Percentiles rank a stretch among this genome's conserved stretches.
Conservation (phyloP, 768 basidiomycete genomes). For the Lactarius quietus region DNA sequence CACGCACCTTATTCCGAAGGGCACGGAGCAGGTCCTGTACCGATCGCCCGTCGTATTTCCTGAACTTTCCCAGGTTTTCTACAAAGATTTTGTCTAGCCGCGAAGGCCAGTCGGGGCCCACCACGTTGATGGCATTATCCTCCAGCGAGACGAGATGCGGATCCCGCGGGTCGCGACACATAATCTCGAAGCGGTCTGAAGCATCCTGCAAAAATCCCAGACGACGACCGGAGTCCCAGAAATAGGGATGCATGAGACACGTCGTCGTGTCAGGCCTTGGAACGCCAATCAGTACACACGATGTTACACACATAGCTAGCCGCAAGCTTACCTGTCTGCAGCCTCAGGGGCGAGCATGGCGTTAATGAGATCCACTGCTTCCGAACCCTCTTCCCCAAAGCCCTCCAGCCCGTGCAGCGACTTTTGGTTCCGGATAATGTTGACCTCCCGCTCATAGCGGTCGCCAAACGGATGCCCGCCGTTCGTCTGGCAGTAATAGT, state of each 20-base stretch:
- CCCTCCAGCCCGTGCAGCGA: slow-evolving; percentile 64
- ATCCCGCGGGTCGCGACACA: slow-evolving; percentile 90
- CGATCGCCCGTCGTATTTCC: slow-evolving; percentile 91
- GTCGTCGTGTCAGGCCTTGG: slow-evolving; percentile 80
- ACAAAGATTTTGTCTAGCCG: slow-evolving; percentile 86
- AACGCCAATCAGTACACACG: background rate
- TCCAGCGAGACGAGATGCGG: slow-evolving; percentile 73
- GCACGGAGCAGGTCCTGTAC: slow-evolving; percentile 93
- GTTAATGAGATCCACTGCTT: slow-evolving; percentile 77
- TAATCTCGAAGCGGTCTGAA: slow-evolving; percentile 96
- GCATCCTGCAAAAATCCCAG: slow-evolving; percentile 96
- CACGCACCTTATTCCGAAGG: slow-evolving; percentile 85
- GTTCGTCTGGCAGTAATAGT: slow-evolving; percentile 87
- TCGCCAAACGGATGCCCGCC: slow-evolving; percentile 95
- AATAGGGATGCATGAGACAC: slow-evolving; percentile 92
- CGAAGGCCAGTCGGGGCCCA: slow-evolving; percentile 88
- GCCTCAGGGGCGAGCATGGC: slow-evolving; percentile 80
- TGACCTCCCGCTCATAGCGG: slow-evolving; percentile 87
- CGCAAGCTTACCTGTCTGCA: slow-evolving; percentile 53
- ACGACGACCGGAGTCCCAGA: slow-evolving; percentile 87
- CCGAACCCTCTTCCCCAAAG: slow-evolving; percentile 92
- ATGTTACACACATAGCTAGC: background rate
- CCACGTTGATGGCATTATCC: slow-evolving; percentile 58
- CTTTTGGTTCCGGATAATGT: slow-evolving; percentile 84
- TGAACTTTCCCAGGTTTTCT: slow-evolving; percentile 93